Evolutionary conservation across 2,329 filamentous ascomycete species (phyloP).

Genomic region (Arachnomyces sp.): DNA sequence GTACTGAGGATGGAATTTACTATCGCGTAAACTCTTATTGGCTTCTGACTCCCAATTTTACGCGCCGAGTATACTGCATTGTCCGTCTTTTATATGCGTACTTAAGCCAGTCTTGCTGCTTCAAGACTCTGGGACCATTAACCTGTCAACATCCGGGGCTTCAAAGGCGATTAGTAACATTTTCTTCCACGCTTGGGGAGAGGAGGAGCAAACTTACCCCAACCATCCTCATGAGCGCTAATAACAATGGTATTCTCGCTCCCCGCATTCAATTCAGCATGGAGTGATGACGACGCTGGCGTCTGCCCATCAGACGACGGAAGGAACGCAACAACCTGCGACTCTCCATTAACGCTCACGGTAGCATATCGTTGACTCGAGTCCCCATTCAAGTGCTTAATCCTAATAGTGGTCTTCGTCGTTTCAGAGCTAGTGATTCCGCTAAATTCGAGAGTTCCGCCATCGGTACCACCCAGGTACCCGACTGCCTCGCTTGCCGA

Average conservation of each 20-base stretch:
- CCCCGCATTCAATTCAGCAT: conserved; percentile 1
- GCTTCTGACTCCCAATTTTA: too few relatives aligned
- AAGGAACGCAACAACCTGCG: conserved; percentile 47
- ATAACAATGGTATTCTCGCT: neutral
- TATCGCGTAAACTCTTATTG: too few relatives aligned
- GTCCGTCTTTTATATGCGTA: too few relatives aligned
- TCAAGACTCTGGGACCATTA: too few relatives aligned
- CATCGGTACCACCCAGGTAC: conserved; percentile 45
- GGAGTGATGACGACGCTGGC: neutral
- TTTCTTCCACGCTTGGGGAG: too few relatives aligned
- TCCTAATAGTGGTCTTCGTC: conserved; percentile 44
- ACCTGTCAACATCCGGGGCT: too few relatives aligned
- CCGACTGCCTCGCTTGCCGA: conserved; percentile 44
- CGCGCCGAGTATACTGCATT: too few relatives aligned
- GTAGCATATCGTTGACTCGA: conserved; percentile 43
- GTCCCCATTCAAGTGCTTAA: conserved; percentile 52
- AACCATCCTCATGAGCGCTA: too few relatives aligned
- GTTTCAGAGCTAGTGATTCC: conserved; percentile 38
- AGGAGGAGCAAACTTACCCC: too few relatives aligned
- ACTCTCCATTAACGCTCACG: conserved; percentile 49
- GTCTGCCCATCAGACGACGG: conserved; percentile 35
- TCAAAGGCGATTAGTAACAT: too few relatives aligned
- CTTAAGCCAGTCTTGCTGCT: too few relatives aligned
- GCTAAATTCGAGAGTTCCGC: conserved; percentile 42
- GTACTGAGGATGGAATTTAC: too few relatives aligned